Evolutionary conservation across 164 flowering plant genomes (phyloP).

Genomic region (Aristolochia fimbriata): DNA sequence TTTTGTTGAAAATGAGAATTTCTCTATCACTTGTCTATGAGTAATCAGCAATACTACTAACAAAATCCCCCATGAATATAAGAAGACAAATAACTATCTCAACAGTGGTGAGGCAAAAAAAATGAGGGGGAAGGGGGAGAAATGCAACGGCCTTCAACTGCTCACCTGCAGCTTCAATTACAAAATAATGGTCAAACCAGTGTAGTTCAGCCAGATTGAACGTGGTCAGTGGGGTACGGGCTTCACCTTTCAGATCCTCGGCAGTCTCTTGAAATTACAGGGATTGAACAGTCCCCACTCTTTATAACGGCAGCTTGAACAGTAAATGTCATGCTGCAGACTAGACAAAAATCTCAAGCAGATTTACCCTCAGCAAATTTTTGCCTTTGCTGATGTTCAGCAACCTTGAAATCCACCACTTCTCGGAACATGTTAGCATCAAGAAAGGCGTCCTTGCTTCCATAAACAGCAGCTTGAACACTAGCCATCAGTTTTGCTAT

Average conservation of each 20-base stretch:
- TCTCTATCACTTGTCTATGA: neutral
- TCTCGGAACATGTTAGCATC: constrained; percentile 75
- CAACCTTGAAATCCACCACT: constrained; percentile 92
- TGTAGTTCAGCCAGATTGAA: too few relatives aligned
- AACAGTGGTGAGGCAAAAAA: neutral
- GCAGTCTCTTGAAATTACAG: too few relatives aligned
- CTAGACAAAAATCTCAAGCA: neutral
- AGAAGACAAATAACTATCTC: neutral
- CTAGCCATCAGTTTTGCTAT: constrained; percentile 94
- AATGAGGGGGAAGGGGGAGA: neutral
- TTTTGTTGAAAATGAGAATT: neutral
- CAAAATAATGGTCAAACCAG: too few relatives aligned
- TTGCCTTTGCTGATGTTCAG: constrained; percentile 85
- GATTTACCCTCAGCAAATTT: constrained; percentile 44
- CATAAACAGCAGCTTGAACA: constrained; percentile 95
- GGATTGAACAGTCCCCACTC: too few relatives aligned
- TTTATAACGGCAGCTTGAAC: too few relatives aligned
- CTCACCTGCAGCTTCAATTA: too few relatives aligned
- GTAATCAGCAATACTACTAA: neutral
- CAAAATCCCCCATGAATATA: constrained; percentile 3
- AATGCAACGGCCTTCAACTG: neutral
- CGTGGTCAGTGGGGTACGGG: too few relatives aligned
- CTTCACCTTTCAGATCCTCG: too few relatives aligned
- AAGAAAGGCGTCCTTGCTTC: constrained; percentile 67
- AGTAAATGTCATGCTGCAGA: too few relatives aligned